These are phyloP conservation scores for Pulveroboletus ravenelii DNA, from an alignment of 768 basidiomycete genomes.

Conservation along the genomic window DNA sequence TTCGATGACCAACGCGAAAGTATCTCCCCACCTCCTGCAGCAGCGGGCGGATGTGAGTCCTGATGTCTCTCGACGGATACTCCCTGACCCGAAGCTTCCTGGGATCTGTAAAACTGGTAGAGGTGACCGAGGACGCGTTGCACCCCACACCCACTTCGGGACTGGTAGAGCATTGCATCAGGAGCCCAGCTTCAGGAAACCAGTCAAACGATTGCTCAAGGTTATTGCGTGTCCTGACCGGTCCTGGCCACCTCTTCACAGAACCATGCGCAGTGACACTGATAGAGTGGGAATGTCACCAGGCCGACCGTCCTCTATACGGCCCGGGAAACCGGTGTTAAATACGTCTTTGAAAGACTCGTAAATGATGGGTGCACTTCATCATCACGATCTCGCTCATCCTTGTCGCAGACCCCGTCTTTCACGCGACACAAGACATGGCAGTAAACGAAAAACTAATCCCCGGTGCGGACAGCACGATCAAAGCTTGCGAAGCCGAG, in stretches of 20 bases:
- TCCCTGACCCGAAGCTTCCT: background rate
- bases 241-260: too few species aligned
- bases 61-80: background rate
- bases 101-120: background rate
- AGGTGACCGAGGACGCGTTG: background rate
- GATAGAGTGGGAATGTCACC: too few species aligned
- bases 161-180: background rate
- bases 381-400: too few species aligned
- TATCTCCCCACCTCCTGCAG: background rate
- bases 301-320: slow-evolving; percentile 82
- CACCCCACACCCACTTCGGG: background rate
- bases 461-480: slow-evolving; percentile 51
- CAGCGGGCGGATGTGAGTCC: background rate
- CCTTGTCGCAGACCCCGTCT: slow-evolving; percentile 55
- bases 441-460: slow-evolving; percentile 70
- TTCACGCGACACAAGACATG: slow-evolving; percentile 79
- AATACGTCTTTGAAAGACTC: slow-evolving; percentile 78
- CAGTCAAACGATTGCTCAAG: too few species aligned
- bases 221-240: too few species aligned
- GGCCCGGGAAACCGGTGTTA: slow-evolving; percentile 90
- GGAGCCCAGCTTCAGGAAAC: too few species aligned
- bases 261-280: too few species aligned
- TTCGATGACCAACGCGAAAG: background rate
- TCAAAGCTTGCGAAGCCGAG: slow-evolving; percentile 74
- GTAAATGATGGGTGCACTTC: slow-evolving; percentile 41